phyloP scores from a whole-genome alignment of 345 rosid genomes.

The Mallotus nudiflorus region DNA sequence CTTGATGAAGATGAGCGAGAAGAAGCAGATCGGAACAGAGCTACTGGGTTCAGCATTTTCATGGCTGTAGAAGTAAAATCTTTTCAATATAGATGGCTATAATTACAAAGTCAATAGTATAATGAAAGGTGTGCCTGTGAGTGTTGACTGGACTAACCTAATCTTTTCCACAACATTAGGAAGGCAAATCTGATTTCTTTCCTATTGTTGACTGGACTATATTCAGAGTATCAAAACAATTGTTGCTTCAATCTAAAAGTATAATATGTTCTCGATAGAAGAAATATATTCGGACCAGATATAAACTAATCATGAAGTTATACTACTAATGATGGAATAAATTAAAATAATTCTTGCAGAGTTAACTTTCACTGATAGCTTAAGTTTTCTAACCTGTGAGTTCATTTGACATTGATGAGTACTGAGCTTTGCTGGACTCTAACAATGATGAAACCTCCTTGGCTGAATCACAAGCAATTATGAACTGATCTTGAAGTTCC shows the following conservation, averaged over 20 bases:
- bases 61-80: conserved; percentile 50
- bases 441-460: conserved; percentile 72
- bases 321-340: not conserved
- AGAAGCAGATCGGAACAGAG: conserved; percentile 85
- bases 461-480: conserved; percentile 59
- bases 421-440: conserved; percentile 78
- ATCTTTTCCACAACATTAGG: not conserved
- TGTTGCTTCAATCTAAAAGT: not conserved
- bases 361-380: not conserved
- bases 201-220: not conserved
- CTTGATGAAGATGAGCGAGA: conserved; percentile 84
- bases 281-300: not conserved
- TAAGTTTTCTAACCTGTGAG: conserved; percentile 55
- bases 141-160: too few relatives aligned
- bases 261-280: not conserved
- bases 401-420: conserved; percentile 54
- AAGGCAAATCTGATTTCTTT: not conserved
- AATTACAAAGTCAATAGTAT: not conserved
- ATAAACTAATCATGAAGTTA: not conserved
- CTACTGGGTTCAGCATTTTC: conserved; percentile 92
- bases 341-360: not conserved
- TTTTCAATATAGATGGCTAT: not conserved
- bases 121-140: not conserved
- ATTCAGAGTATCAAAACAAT: not conserved
- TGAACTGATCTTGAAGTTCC: conserved; percentile 87